These are phyloP conservation scores for Canariomyces notabilis DNA, from an alignment of 2,329 filamentous ascomycete species.

Conservation along the genomic window DNA sequence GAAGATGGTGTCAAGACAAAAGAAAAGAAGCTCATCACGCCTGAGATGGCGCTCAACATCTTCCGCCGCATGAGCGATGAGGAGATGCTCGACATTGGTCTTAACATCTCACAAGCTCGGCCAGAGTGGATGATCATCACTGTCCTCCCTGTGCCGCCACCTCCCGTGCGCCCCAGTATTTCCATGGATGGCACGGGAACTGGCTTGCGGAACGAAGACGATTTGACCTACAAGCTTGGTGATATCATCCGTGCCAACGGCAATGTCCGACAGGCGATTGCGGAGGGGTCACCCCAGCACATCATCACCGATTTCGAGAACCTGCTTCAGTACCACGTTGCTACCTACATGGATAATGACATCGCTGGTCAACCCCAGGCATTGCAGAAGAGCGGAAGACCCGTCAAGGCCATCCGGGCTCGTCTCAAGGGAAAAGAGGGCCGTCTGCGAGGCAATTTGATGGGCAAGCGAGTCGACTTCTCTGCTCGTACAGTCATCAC, in stretches of 20 bases:
- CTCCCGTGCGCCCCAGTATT: slow-evolving; percentile 92
- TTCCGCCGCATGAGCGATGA: slow-evolving; percentile 78
- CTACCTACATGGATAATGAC: slow-evolving; percentile 99
- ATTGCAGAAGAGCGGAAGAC: slow-evolving; percentile 92
- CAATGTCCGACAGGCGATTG: slow-evolving; percentile 85
- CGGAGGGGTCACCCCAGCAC: slow-evolving; percentile 87
- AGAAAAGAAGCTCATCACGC: slow-evolving; percentile 77
- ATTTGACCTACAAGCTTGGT: slow-evolving; percentile 97
- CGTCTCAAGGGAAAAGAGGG: slow-evolving; percentile 99
- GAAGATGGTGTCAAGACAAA: slow-evolving; percentile 70
- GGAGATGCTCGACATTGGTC: slow-evolving; percentile 79
- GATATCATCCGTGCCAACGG: slow-evolving; percentile 98
- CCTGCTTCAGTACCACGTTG: slow-evolving; percentile 93
- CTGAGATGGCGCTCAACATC: slow-evolving; percentile 78
- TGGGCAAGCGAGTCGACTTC: slow-evolving; percentile 99
- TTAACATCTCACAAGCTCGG: slow-evolving; percentile 91
- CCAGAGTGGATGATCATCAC: slow-evolving; percentile 99
- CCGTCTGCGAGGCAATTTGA: slow-evolving; percentile 94
- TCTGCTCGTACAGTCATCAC: slow-evolving; percentile 99
- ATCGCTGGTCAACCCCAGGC: slow-evolving; percentile 93
- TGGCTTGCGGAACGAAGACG: slow-evolving; percentile 92
- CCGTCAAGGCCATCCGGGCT: slow-evolving; percentile 92
- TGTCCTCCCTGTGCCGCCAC: slow-evolving; percentile 89
- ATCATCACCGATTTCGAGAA: slow-evolving; percentile 87
- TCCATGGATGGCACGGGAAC: slow-evolving; percentile 92